These are phyloP conservation scores for Rhytidiadelphus loreus DNA, from an alignment of 225 moss, liverwort and hornwort genomes.

Conservation along the genomic window DNA sequence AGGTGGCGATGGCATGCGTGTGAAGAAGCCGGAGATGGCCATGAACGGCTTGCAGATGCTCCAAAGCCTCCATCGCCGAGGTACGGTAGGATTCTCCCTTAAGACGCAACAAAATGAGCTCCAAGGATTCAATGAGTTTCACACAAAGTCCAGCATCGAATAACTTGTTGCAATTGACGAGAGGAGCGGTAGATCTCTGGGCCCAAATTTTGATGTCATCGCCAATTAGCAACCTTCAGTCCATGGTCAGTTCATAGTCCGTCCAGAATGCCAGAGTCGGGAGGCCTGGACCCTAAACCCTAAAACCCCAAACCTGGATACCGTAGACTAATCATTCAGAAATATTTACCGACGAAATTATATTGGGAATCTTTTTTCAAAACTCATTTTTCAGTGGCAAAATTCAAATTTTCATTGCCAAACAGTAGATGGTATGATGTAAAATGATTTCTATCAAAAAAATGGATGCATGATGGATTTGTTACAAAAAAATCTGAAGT, in stretches of 20 bases:
- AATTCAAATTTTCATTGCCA: neutral
- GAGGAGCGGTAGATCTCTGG: neutral
- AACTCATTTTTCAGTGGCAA: neutral
- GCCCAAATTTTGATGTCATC: neutral
- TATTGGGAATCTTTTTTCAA: neutral
- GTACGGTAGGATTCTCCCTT: neutral
- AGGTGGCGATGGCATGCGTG: conserved; percentile 29
- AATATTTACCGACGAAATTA: neutral
- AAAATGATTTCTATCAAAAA: neutral
- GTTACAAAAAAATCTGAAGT: neutral
- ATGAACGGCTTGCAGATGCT: conserved; percentile 60
- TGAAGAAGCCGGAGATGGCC: conserved; percentile 47
- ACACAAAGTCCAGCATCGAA: neutral
- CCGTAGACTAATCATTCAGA: neutral
- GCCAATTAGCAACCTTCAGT: neutral
- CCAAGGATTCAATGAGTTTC: neutral
- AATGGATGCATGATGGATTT: neutral
- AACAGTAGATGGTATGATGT: accelerated
- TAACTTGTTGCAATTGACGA: no score
- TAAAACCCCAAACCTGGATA: neutral
- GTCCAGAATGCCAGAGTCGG: neutral
- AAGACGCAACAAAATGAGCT: neutral
- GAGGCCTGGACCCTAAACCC: neutral
- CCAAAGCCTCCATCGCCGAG: conserved; percentile 45
- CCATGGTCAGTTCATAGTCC: no score